Percentiles rank a stretch among this genome's conserved stretches.
These are phyloP conservation scores for Suillus subluteus DNA, from an alignment of 768 basidiomycete species.

Conservation along the genomic window DNA sequence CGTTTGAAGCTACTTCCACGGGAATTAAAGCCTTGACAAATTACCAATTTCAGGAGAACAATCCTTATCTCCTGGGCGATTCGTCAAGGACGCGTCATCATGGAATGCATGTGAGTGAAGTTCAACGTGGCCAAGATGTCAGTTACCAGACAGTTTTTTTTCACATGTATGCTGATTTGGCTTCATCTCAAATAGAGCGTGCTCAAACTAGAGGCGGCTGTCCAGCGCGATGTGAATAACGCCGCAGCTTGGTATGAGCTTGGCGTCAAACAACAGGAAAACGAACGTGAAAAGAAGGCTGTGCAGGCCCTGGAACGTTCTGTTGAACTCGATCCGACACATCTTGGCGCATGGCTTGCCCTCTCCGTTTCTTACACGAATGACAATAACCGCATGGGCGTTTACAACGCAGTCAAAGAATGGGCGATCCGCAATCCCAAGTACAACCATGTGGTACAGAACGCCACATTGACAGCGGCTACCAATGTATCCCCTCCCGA, in stretches of 20 bases:
- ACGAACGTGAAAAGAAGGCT: slow-evolving; percentile 92
- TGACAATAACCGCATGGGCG: slow-evolving; percentile 73
- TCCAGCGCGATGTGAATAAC: slow-evolving; percentile 74
- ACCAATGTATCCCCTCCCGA: slow-evolving; percentile 29
- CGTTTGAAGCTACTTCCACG: slow-evolving; percentile 71
- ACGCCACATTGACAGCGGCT: slow-evolving; percentile 31
- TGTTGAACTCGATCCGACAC: slow-evolving; percentile 76
- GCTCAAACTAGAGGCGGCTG: slow-evolving; percentile 86
- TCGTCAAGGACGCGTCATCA: slow-evolving; percentile 54
- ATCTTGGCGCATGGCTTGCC: slow-evolving; percentile 86
- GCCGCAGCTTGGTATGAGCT: slow-evolving; percentile 87
- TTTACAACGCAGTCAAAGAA: slow-evolving; percentile 78
- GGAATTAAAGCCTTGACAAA: slow-evolving; percentile 59
- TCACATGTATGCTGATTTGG: slow-evolving; percentile 22
- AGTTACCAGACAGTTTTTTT: slow-evolving; percentile 20
- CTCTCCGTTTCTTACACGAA: slow-evolving; percentile 91
- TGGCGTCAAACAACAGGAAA: slow-evolving; percentile 97
- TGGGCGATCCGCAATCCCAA: slow-evolving; percentile 76
- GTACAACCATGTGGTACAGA: slow-evolving; percentile 52
- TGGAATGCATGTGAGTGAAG: slow-evolving; percentile 34
- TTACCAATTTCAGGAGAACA: slow-evolving; percentile 78
- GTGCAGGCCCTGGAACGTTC: slow-evolving; percentile 83
- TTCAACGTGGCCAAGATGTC: slow-evolving; percentile 44
- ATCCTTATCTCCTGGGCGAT: slow-evolving; percentile 76
- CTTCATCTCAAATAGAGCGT: slow-evolving; percentile 60